These are phyloP conservation scores for Microbotryum intermedium DNA, from an alignment of 1,284 basidiomycete species.

Conservation along the genomic window DNA sequence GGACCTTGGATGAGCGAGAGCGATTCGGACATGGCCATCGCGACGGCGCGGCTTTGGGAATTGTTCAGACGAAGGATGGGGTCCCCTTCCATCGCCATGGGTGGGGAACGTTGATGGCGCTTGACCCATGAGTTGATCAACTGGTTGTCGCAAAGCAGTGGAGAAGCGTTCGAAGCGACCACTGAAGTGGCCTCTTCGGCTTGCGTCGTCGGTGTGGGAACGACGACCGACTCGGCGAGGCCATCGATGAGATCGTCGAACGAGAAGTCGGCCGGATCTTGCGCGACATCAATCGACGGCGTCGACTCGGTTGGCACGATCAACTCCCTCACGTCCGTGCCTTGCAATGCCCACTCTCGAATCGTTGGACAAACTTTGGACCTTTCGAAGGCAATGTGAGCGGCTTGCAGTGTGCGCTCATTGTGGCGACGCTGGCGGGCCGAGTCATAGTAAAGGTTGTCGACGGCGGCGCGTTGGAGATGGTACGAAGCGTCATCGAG, in stretches of 20 bases:
- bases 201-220: too few species aligned
- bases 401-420: neutral
- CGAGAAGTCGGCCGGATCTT: too few species aligned
- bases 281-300: neutral
- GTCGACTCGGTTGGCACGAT: conserved; percentile 8
- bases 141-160: conserved; percentile 22
- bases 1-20: conserved; percentile 83
- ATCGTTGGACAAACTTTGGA: neutral
- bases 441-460: conserved; percentile 23
- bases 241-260: too few species aligned
- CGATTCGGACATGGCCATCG: conserved; percentile 71
- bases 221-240: too few species aligned
- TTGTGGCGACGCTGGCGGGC: conserved; percentile 18
- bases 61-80: conserved; percentile 63
- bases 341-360: conserved; percentile 24
- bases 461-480: conserved; percentile 14
- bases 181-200: too few species aligned
- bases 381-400: neutral
- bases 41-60: conserved; percentile 74
- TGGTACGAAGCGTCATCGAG: conserved; percentile 15
- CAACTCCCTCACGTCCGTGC: conserved; percentile 21
- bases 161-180: conserved; percentile 4
- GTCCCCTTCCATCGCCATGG: conserved; percentile 68
- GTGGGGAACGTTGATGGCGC: conserved; percentile 44
- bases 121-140: conserved; percentile 39